Evolutionary conservation across 495 filamentous ascomycete species (phyloP), one percentile per base, ranked within the genome.

Genomic region (Opeltia flavorubescens): DNA sequence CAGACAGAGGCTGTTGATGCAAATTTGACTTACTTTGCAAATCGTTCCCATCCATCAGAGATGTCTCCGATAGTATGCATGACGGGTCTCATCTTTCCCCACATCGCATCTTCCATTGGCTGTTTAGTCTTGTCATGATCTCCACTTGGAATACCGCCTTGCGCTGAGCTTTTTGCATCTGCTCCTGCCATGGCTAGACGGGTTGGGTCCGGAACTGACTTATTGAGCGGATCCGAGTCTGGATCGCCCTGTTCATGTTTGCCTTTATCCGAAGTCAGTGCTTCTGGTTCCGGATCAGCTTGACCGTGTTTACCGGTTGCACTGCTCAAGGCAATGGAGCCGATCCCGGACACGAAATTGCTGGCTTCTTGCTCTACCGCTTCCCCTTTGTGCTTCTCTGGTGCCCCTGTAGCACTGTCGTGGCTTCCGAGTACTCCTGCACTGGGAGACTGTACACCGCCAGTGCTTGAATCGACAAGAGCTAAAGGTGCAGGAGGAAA

Each of bases 341-440:
- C 80, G 45, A 91, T 78, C 25, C 80, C 76, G 50, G 80, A 81
- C 28, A 91, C 77, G 50, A 94, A 78, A 52, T 86, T 89, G 51
- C 70, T 78, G 2, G 87, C 87, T 59, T 94, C 87, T 49, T 82
- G 75, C 57, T 95, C 87, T 4, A 86, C 85, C 0, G 86, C 84
- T 59, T 93, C 87, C 15, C 87, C 87, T 54, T 87, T 81, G 58
- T 87, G 78, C 46, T 80, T 83, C 62, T 94, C 84, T 0, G 85
- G 82, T 0, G 81, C 86, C 15, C 86, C 87, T 0, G 86, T 93
- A 4, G 81, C 67, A 49, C 79, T 88, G 46, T 87, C 84, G 21
- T 83, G 74, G 28, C 80, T 86, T 11, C 84, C 85, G 3, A 86
- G 66, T 1, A 84, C 75, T 0, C 78, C 84, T 5, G 77, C 72